Evolutionary conservation across 2,329 filamentous ascomycete species (phyloP), one percentile per base, ranked within the genome.

Genomic region (Penicillium brevicompactum): DNA sequence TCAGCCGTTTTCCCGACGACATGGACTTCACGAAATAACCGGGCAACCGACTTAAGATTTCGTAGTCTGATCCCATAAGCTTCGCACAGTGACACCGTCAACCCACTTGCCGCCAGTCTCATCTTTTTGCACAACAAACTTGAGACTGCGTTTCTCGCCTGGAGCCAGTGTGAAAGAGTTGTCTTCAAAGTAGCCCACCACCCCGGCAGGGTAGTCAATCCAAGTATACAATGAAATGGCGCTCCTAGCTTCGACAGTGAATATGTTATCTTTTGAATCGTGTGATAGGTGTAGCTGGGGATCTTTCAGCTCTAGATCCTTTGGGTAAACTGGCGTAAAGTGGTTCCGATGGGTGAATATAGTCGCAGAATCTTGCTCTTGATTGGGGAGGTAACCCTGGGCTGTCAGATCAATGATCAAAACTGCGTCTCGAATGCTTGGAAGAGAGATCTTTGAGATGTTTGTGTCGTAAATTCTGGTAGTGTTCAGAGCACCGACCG

Each of bases 151-250:
- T 46, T 69, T 72, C 65, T 80, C 71, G 0, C 78, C 80, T 21
- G 73, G 72, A 41, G 71, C 59, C 32, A 85, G 62, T 65, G 79
- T 76, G 56, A 85, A 85, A 0, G 76, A 76, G 63, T 85, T 85
- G 1, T 77, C 71, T 6, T 82, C 77, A 56, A 85, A 86, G 32
- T 76, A 76, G 0, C 82, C 72, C 9, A 84, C 75, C 1, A 76
- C 71, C 0, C 77, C 78, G 1, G 74, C 68, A 1, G 81, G 80
- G 53, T 82, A 79, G 50, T 82, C 80, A 2, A 85, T 65, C 82
- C 82, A 85, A 1, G 82, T 82, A 71, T 81, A 84, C 4, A 80
- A 72, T 3, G 81, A 80, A 0, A 82, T 74, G 0, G 80, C 82
- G 0, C 58, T 72, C 13, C 70, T 78, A 0, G 82, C 81, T 32